Conservation (phyloP, 2,329 filamentous ascomycete species). For the Sphaerulina musiva region DNA sequence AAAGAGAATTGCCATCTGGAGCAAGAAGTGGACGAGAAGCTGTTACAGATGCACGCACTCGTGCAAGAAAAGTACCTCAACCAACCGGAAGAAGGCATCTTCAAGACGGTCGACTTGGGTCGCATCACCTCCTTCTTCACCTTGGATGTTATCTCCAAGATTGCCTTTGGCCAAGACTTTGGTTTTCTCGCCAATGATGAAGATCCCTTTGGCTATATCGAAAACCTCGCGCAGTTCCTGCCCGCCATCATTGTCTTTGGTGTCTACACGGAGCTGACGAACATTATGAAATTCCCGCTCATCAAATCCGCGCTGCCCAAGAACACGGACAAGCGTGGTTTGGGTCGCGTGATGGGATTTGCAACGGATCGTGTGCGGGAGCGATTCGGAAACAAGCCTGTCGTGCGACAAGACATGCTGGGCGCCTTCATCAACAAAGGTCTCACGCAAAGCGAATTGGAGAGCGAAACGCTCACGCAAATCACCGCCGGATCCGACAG, state of each 20-base stretch:
- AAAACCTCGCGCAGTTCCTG: slow-evolving; percentile 39
- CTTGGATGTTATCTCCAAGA: slow-evolving; percentile 38
- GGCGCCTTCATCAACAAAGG: slow-evolving; percentile 46
- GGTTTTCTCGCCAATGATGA: slow-evolving; percentile 45
- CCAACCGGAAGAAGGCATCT: slow-evolving; percentile 27
- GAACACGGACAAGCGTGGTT: slow-evolving; percentile 42
- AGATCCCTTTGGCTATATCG: slow-evolving; percentile 47
- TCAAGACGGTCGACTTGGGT: slow-evolving; percentile 34
- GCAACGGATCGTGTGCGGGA: slow-evolving; percentile 44
- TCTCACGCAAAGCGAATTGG: slow-evolving; percentile 38
- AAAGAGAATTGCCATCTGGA: slow-evolving; percentile 37
- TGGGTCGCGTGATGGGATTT: slow-evolving; percentile 38
- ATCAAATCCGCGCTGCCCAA: slow-evolving; percentile 41
- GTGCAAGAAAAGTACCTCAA: slow-evolving; percentile 34
- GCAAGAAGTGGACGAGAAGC: slow-evolving; percentile 34
- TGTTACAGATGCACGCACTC: slow-evolving; percentile 33
- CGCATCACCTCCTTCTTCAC: slow-evolving; percentile 37
- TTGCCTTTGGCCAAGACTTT: slow-evolving; percentile 42
- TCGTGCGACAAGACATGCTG: slow-evolving; percentile 49
- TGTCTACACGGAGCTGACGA: slow-evolving; percentile 40
- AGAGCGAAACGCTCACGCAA: slow-evolving; percentile 41
- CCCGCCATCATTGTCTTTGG: slow-evolving; percentile 43
- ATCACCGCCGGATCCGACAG: slow-evolving; percentile 54
- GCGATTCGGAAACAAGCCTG: slow-evolving; percentile 41
- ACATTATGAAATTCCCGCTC: slow-evolving; percentile 37